These are phyloP conservation scores for Phytophthora tentaculata DNA, from an alignment of 352 stramenopile genomes.

Conservation along the genomic window DNA sequence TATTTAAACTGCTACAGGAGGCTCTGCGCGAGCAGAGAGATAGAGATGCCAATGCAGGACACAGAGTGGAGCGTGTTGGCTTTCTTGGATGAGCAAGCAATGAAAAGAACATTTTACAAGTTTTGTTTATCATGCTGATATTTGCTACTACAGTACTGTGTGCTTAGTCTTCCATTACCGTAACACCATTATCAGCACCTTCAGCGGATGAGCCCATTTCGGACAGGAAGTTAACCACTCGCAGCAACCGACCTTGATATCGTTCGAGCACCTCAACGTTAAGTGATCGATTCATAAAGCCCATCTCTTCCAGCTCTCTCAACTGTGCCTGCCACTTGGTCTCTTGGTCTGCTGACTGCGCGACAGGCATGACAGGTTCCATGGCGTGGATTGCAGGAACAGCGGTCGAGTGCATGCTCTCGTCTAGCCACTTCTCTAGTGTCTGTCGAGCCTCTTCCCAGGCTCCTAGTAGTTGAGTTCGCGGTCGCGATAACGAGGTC, in stretches of 20 bases:
- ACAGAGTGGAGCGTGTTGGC: conserved; percentile 66
- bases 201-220: conserved; percentile 46
- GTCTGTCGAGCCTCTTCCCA: conserved; percentile 56
- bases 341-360: conserved; percentile 48
- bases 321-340: conserved; percentile 76
- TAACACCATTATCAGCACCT: conserved; percentile 23
- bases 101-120: too few species aligned
- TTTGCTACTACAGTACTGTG: neutral
- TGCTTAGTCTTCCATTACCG: conserved; percentile 53
- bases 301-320: conserved; percentile 68
- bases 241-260: conserved; percentile 81
- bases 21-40: conserved; percentile 59
- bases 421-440: conserved; percentile 62
- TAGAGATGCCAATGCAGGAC: conserved; percentile 49
- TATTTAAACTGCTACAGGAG: conserved; percentile 63
- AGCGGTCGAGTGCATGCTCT: conserved; percentile 38
- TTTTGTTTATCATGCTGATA: conserved; percentile 8
- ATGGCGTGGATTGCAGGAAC: conserved; percentile 71
- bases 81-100: conserved; percentile 58
- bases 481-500: conserved; percentile 8
- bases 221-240: conserved; percentile 86
- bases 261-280: conserved; percentile 80
- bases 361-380: conserved; percentile 67
- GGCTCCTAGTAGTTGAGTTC: conserved; percentile 31
- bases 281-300: conserved; percentile 66